phyloP scores from a whole-genome alignment of 2,329 filamentous ascomycete genomes.

The Exophiala calicioides region DNA sequence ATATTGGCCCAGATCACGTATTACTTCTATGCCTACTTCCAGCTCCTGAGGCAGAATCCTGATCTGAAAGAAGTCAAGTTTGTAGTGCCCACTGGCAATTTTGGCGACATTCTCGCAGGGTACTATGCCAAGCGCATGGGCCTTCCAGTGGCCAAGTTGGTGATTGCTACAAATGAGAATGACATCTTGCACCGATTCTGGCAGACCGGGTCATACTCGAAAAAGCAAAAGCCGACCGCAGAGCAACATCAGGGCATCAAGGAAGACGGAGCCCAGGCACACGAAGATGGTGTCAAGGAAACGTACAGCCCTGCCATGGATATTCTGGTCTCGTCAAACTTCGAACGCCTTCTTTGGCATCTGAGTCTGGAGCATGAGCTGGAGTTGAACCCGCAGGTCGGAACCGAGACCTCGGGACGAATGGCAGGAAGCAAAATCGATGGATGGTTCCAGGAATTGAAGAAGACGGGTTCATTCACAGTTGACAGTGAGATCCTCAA shows the following conservation, averaged over 20 bases:
- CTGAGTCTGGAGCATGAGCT: slow-evolving; percentile 70
- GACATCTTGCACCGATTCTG: slow-evolving; percentile 96
- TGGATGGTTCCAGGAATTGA: slow-evolving; percentile 77
- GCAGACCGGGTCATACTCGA: slow-evolving; percentile 84
- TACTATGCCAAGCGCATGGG: slow-evolving; percentile 89
- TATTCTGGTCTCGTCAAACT: slow-evolving; percentile 93
- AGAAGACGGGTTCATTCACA: slow-evolving; percentile 76
- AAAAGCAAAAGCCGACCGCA: slow-evolving; percentile 60
- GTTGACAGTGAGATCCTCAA: slow-evolving; percentile 74
- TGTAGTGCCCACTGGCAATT: slow-evolving; percentile 93
- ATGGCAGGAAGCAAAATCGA: slow-evolving; percentile 68
- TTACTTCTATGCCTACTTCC: slow-evolving; percentile 95
- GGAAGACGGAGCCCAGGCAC: slow-evolving; percentile 61
- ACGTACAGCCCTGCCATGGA: slow-evolving; percentile 97
- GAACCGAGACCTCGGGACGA: slow-evolving; percentile 21
- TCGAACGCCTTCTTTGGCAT: slow-evolving; percentile 94
- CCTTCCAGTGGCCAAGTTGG: slow-evolving; percentile 80
- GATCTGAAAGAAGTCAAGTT: slow-evolving; percentile 68
- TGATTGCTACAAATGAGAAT: slow-evolving; percentile 95
- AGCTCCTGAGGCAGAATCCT: slow-evolving; percentile 62
- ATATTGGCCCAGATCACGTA: slow-evolving; percentile 97
- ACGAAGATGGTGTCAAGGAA: slow-evolving; percentile 77
- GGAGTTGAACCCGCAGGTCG: slow-evolving; percentile 26
- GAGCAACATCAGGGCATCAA: slow-evolving; percentile 31
- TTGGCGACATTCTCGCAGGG: slow-evolving; percentile 84